Percentiles rank a stretch among this genome's conserved stretches.
These are phyloP conservation scores for Trichosporon coremiiforme DNA, from an alignment of 1,284 basidiomycete species.

Conservation along the genomic window DNA sequence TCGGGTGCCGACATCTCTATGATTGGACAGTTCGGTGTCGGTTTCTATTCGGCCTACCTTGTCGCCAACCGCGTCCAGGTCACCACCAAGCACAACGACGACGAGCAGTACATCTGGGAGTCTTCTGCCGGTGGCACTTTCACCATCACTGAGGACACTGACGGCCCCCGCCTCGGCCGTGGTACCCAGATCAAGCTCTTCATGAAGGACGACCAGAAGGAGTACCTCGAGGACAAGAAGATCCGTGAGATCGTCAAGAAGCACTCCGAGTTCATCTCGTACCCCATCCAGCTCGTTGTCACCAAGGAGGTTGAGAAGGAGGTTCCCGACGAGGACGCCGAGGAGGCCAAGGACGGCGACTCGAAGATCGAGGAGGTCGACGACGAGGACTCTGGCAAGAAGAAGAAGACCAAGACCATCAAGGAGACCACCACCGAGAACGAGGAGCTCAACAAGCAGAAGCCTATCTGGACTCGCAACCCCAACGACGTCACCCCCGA, in stretches of 20 bases:
- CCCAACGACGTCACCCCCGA: slow-evolving; percentile 89
- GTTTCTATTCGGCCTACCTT: slow-evolving; percentile 99
- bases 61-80: slow-evolving; percentile 98
- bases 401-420: slow-evolving; percentile 98
- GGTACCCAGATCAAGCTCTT: slow-evolving; percentile 93
- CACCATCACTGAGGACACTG: slow-evolving; percentile 93
- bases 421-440: slow-evolving; percentile 86
- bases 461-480: slow-evolving; percentile 99
- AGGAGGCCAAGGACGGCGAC: slow-evolving; percentile 68
- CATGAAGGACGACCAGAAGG: slow-evolving; percentile 98
- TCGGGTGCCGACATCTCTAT: slow-evolving; percentile 93
- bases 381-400: slow-evolving; percentile 70
- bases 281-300: slow-evolving; percentile 97
- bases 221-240: slow-evolving; percentile 99
- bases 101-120: slow-evolving; percentile 99
- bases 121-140: slow-evolving; percentile 98
- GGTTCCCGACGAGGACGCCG: slow-evolving; percentile 73
- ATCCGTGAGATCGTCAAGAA: slow-evolving; percentile 99
- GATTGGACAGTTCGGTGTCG: slow-evolving; percentile 76
- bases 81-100: slow-evolving; percentile 99
- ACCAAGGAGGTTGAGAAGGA: slow-evolving; percentile 99
- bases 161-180: slow-evolving; percentile 87
- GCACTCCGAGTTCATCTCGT: slow-evolving; percentile 99
- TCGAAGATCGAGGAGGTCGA: slow-evolving; percentile 71
- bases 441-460: slow-evolving; percentile 99